Evolutionary conservation across 2,329 filamentous ascomycete species (phyloP), one percentile per base, ranked within the genome.

Genomic region (Calonectria pseudoturangicola): DNA sequence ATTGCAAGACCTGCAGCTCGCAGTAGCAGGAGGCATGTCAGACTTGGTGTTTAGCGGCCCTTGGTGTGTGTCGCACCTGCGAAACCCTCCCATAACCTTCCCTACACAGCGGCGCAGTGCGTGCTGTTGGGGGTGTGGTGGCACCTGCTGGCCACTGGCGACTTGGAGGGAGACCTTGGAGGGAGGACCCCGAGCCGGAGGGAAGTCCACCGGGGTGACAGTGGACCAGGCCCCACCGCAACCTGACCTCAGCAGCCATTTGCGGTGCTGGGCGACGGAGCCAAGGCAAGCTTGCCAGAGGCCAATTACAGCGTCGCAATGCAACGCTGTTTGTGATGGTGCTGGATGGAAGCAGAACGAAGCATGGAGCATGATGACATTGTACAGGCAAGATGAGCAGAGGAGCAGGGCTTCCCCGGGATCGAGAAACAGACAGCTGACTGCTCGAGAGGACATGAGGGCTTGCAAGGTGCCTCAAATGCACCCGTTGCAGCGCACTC

Each of bases 171-270:
- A 21, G 21, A 21, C 21, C 21, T 58, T 58, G 54, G 54, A 58
- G 54, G 48, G n/a, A 51, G 48, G 48, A 16, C 48, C 28, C 16
- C 28, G 15, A 56, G 54, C 30, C 54, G 54, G 54, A 58, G 65
- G 41, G 58, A 67, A 48, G 73, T 73, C 74, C 69, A 70, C 68
- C 58, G 47, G 60, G 54, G n/a, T 45, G 54, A 60, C 62, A 68
- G 68, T 50, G 73, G 50, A 60, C 66, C 39, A 48, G 9, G 58
- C 56, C 39, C 69, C 73, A 68, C 73, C 60, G 58, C 4, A 73
- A 64, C 63, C 69, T 71, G 45, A 70, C 68, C 68, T 70, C 58
- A 70, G 67, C 67, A 50, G 25, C 25, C 58, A 62, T 30, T 58
- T 45, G 56, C 56, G 36, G 39, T 45, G 36, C 54, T 39, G 54